phyloP scores from a whole-genome alignment of 176 grass and related monocot species.

The Triticum monococcum region DNA sequence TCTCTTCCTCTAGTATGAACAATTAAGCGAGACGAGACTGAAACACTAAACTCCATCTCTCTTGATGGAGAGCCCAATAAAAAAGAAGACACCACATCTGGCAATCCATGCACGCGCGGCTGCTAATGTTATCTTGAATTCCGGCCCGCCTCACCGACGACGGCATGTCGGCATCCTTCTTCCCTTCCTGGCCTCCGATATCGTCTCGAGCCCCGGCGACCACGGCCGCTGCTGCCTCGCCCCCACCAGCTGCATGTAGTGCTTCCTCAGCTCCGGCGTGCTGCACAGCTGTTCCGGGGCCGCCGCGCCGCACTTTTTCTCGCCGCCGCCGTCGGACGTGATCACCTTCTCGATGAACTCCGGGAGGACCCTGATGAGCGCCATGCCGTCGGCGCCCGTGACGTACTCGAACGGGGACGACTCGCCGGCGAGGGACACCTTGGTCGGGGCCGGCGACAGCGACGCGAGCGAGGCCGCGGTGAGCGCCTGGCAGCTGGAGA shows the following conservation, averaged over 20 bases:
- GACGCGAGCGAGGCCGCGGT: conserved; percentile 67
- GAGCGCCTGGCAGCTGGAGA: conserved; percentile 55
- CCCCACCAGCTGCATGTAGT: conserved; percentile 79
- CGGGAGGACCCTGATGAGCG: conserved; percentile 71
- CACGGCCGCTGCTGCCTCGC: conserved; percentile 53
- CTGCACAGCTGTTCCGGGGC: conserved; percentile 46
- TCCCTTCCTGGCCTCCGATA: conserved; percentile 52
- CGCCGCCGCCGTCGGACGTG: conserved; percentile 20
- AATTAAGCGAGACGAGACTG: neutral
- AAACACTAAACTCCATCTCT: neutral
- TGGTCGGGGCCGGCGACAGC: conserved; percentile 52
- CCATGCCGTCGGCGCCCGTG: conserved; percentile 55
- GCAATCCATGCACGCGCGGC: neutral
- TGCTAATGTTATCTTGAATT: conserved; percentile 24
- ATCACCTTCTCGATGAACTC: conserved; percentile 82
- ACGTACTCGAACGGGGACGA: conserved; percentile 75
- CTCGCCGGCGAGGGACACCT: conserved; percentile 36
- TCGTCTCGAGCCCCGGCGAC: conserved; percentile 84
- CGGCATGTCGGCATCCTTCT: conserved; percentile 46
- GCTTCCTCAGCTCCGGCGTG: conserved; percentile 85
- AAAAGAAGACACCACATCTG: neutral
- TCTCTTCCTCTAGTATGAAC: neutral
- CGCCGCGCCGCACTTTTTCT: neutral
- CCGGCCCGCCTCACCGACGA: conserved; percentile 36
- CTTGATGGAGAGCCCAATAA: neutral